Base-by-base conservation (phyloP, 2,329 filamentous ascomycete genomes). In the Phyllosticta ampelicida region DNA sequence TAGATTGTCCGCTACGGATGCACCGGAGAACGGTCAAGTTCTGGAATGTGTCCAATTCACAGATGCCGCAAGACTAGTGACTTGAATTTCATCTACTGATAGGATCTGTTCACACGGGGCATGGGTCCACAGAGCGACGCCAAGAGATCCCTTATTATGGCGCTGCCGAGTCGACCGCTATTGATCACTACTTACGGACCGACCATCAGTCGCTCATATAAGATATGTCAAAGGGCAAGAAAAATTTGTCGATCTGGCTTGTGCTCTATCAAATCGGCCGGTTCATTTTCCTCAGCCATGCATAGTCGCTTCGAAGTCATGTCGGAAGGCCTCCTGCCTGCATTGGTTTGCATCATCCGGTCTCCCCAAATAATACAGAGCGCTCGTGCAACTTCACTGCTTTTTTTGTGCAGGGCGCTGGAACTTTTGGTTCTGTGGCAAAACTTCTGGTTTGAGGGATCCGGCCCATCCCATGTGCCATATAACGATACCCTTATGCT, bases 61-160 rank as follows among this genome's bases (percentile, higher is more conserved):
- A 26, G 23, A 3, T 26, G 16, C 36, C 5, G 36, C 10, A n/a
- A 44, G 13, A n/a, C 13, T 44, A 16, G 16, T 44, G 11, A 16
- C n/a, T 44, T 16, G 36, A 13, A 16, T 8, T 6, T n/a, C n/a
- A 44, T 44, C 36, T 44, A 44, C 36, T 44, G 5, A 44, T n/a
- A 44, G 36, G 6, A 44, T n/a, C 23, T 8, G 13, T 44, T 44
- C 6, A n/a, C 36, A 44, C 13, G 36, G n/a, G 13, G 36, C 36
- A 44, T 13, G 36, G 13, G n/a, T 36, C 36, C 36, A n/a, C 49
- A 2, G 26, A 21, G 44, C 48, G 51, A 21, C 44, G 56, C 56
- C 56, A 59, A 59, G 56, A 59, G 29, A 48, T 9, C 50, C 44
- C 56, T 59, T 59, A 54, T 54, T 59, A n/a, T 59, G 52, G 56